phyloP scores from a whole-genome alignment of 768 basidiomycete species.

The Tremella yokohamensis region DNA sequence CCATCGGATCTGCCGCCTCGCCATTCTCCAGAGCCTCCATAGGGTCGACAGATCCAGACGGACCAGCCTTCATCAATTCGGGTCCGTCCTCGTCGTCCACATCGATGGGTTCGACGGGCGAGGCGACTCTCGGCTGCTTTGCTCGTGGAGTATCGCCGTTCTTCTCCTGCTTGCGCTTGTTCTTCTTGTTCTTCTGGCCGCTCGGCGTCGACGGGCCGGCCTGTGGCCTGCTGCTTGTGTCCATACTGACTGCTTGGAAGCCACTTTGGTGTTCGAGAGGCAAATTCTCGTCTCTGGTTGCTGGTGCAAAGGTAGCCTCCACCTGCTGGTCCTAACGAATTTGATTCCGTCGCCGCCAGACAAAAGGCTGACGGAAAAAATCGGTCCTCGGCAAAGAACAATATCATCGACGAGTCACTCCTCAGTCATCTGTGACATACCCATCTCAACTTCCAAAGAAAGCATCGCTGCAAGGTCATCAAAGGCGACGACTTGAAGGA shows the following conservation, averaged over 20 bases:
- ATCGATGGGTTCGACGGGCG: constrained; percentile 4
- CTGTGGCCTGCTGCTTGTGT: neutral
- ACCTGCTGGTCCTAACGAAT: neutral
- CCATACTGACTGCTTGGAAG: neutral
- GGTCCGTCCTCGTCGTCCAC: constrained; percentile 11
- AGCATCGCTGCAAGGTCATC: no score
- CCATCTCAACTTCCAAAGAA: no score
- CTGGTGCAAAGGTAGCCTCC: no score
- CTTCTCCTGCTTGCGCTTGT: constrained; percentile 1
- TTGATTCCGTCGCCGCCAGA: constrained; percentile 3
- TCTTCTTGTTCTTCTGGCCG: constrained; percentile 7
- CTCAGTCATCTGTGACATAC: no score
- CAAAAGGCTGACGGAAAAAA: constrained; percentile 1
- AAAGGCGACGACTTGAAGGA: no score
- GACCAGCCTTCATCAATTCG: constrained; percentile 2
- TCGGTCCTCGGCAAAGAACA: neutral
- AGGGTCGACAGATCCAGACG: constrained; percentile 18
- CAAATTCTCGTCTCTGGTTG: no score
- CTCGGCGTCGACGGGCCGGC: constrained; percentile 8
- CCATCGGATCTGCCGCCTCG: constrained; percentile 24
- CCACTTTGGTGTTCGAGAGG: neutral
- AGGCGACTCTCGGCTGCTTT: constrained; percentile 21
- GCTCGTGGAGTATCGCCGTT: constrained; percentile 1
- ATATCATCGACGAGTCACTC: no score
- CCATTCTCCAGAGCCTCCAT: constrained; percentile 30